Conservation (phyloP, 2,329 filamentous ascomycete species). For the Arachnomyces sp. region DNA sequence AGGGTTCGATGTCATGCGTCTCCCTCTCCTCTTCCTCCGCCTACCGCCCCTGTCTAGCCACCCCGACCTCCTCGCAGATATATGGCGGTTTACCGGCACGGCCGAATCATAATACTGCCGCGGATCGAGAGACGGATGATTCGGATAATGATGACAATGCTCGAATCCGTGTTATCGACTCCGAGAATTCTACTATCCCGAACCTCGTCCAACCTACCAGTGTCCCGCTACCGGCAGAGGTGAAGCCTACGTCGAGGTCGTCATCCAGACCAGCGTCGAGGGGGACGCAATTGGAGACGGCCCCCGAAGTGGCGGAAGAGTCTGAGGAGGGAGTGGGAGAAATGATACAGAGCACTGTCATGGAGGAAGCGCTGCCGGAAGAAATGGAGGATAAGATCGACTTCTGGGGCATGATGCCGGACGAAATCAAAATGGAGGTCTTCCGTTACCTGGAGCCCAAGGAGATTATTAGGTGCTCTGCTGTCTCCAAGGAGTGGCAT, state of each 20-base stretch:
- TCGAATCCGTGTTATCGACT: slow-evolving; percentile 48
- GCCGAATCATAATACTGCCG: slow-evolving; percentile 45
- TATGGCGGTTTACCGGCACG: slow-evolving; percentile 49
- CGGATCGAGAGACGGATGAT: slow-evolving; percentile 35
- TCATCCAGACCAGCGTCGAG: slow-evolving; percentile 15
- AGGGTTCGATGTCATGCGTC: slow-evolving; percentile 57
- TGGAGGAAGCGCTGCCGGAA: slow-evolving; percentile 14
- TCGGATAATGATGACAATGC: slow-evolving; percentile 46
- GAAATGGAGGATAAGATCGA: slow-evolving; percentile 43
- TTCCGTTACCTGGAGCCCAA: slow-evolving; percentile 68
- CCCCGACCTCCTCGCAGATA: slow-evolving; percentile 49
- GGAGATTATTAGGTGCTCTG: slow-evolving; percentile 69
- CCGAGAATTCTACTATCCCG: slow-evolving; percentile 35
- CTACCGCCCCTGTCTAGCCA: slow-evolving; percentile 46
- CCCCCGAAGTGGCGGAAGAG: slow-evolving; percentile 23
- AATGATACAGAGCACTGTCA: neutral
- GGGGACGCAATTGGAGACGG: slow-evolving; percentile 17
- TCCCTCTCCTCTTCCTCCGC: slow-evolving; percentile 48
- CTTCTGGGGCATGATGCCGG: slow-evolving; percentile 74
- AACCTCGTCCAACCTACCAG: slow-evolving; percentile 38
- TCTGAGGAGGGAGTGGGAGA: slow-evolving; percentile 29
- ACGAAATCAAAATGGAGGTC: slow-evolving; percentile 72
- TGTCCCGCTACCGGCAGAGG: slow-evolving; percentile 55
- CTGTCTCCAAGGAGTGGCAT: slow-evolving; percentile 70
- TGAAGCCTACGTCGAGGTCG: slow-evolving; percentile 40